Evolutionary conservation across 2,329 filamentous ascomycete genomes (phyloP).

Genomic region (Fonsecaea pugnacius): DNA sequence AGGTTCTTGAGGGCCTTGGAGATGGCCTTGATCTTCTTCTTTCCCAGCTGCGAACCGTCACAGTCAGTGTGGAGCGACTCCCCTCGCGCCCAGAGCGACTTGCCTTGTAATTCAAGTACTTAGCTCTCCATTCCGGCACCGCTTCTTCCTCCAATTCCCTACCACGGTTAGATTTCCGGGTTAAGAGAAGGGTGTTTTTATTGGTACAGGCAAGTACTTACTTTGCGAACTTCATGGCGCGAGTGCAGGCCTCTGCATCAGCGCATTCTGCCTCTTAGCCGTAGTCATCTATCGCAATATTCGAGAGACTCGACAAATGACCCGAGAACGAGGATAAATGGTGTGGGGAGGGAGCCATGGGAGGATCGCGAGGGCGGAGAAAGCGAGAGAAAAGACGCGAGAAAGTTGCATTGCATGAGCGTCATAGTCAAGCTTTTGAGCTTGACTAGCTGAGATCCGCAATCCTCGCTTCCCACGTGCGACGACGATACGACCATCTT

Average conservation of each 20-base stretch:
- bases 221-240: slow-evolving; percentile 66
- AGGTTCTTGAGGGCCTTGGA: slow-evolving; percentile 68
- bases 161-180: slow-evolving; percentile 26
- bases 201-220: slow-evolving; percentile 41
- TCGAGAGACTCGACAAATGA: neutral
- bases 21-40: slow-evolving; percentile 90
- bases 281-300: slow-evolving; percentile 5
- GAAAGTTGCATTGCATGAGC: slow-evolving; percentile 1
- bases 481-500: neutral
- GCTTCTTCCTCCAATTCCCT: slow-evolving; percentile 83
- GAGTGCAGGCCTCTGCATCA: neutral
- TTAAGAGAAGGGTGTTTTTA: slow-evolving; percentile 35
- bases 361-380: slow-evolving; percentile 14
- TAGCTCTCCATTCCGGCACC: slow-evolving; percentile 91
- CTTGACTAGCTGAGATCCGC: neutral
- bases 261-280: slow-evolving; percentile 4
- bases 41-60: slow-evolving; percentile 62
- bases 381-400: neutral
- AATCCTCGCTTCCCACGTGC: slow-evolving; percentile 14
- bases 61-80: slow-evolving; percentile 26
- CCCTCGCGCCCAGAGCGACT: slow-evolving; percentile 12
- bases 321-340: neutral
- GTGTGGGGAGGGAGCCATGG: slow-evolving; percentile 2
- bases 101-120: slow-evolving; percentile 92
- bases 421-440: slow-evolving; percentile 5